Evolutionary conservation across 1,284 basidiomycete genomes (phyloP), one percentile per base, ranked within the genome.

Genomic region (Puccinia polysora): DNA sequence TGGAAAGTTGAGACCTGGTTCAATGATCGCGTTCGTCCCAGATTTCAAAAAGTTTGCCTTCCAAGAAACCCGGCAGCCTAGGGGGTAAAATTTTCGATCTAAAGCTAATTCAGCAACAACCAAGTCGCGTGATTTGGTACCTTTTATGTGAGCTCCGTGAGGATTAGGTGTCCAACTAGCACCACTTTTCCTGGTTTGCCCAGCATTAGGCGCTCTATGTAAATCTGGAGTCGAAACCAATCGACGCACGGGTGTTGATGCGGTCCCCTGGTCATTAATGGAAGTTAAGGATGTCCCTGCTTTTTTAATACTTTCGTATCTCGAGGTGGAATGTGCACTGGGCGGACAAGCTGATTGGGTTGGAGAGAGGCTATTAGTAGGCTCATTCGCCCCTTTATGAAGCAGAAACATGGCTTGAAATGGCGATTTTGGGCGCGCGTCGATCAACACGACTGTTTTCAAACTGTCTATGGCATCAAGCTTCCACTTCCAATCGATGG

Each of bases 11-110:
- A 56, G n/a, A 59, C 62, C 15, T 50, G 47, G 34, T 72, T 74
- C 56, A 73, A 64, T 34, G 32, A 63, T 15, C 38, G 18, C 49
- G 45, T 49, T 5, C 38, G n/a, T 49, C 25, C 30, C 15, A 47
- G 47, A 43, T 38, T 67, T 67, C 25, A 67, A 23, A 60, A 67
- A 65, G 30, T 38, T 43, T 30, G 52, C 47, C 49, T 52, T 45
- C 71, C 32, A 40, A 20, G n/a, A 55, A 7, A 90, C 83, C 18
- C 83, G 82, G 76, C 89, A 91, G 25, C 89, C 88, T 65, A 83
- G 83, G 0, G 85, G 84, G 80, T 88, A 90, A 60, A 88, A 81
- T 78, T 87, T 88, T 69, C 87, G 85, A 80, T 90, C 89, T 15
- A 91, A 83, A 23, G 90, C 83, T 32, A 90, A 78, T 79, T 90